A percentile compares a stretch with the other conserved stretches of the same genome.
Evolutionary conservation across 495 filamentous ascomycete genomes (phyloP).

Genomic region (Haplographium delicatum): DNA sequence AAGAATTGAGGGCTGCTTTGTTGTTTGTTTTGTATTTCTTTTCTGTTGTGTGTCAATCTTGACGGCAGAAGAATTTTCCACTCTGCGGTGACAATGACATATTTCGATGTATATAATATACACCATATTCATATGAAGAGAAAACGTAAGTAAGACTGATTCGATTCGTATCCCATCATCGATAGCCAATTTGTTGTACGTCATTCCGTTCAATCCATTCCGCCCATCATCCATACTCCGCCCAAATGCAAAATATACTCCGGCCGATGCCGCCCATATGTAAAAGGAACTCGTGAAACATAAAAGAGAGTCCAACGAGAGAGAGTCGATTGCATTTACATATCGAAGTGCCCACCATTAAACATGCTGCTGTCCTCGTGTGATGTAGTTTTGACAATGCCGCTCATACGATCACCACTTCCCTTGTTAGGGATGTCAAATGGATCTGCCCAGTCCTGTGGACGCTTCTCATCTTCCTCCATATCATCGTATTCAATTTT

Average conservation of each 20-base stretch:
- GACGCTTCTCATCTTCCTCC: conserved; percentile 45
- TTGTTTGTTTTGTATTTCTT: too few species aligned
- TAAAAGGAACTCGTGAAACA: conserved; percentile 16
- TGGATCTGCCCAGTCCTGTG: conserved; percentile 39
- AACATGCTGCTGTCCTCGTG: conserved; percentile 68
- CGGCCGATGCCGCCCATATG: conserved; percentile 20
- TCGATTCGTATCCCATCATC: neutral
- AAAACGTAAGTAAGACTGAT: neutral
- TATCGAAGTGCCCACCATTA: conserved; percentile 67
- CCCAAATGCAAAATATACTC: conserved; percentile 23
- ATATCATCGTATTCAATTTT: conserved; percentile 67
- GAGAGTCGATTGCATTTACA: conserved; percentile 21
- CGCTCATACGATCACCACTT: conserved; percentile 63
- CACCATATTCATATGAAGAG: conserved; percentile 2
- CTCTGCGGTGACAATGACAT: too few species aligned
- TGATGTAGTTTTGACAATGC: conserved; percentile 59
- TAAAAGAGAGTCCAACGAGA: neutral
- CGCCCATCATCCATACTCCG: conserved; percentile 17
- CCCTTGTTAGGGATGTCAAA: conserved; percentile 36
- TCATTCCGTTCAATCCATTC: neutral
- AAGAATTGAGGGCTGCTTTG: too few species aligned
- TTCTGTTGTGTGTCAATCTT: too few species aligned
- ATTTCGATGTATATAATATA: too few species aligned
- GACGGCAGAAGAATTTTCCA: too few species aligned
- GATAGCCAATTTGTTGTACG: conserved; percentile 4